Evolutionary conservation across 306 rosid genomes (phyloP).

Genomic region (Cucumis melo): DNA sequence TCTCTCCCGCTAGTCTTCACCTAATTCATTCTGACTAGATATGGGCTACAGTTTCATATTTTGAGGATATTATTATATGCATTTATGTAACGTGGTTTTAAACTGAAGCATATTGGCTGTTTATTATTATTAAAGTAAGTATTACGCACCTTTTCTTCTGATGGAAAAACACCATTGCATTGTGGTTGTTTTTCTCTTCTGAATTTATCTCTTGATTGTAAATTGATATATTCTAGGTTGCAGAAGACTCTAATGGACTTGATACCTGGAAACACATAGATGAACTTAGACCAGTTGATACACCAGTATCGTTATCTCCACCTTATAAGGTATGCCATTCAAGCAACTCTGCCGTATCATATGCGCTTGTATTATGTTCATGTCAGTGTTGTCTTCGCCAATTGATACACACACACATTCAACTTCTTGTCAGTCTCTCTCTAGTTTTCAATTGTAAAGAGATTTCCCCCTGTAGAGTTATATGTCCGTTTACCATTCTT

Average conservation of each 20-base stretch:
- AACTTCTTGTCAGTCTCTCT: neutral
- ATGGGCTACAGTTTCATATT: neutral
- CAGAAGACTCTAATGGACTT: neutral
- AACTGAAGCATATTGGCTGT: neutral
- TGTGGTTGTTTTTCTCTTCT: neutral
- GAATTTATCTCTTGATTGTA: neutral
- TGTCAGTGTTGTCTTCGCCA: neutral
- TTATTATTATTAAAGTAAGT: neutral
- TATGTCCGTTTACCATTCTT: neutral
- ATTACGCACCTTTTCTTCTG: neutral
- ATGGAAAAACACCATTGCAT: neutral
- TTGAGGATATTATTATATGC: neutral
- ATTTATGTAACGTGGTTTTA: neutral
- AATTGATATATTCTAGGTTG: neutral
- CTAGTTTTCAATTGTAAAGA: neutral
- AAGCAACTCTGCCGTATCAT: neutral
- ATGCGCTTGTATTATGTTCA: neutral
- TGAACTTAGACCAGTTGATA: neutral
- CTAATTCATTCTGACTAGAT: neutral
- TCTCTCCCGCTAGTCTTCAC: neutral
- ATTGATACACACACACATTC: neutral
- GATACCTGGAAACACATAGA: neutral
- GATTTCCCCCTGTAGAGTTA: neutral
- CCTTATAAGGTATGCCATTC: conserved; percentile 3
- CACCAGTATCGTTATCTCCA: neutral